Evolutionary conservation across 345 rosid species (phyloP).

Genomic region (Eutrema japonicum): DNA sequence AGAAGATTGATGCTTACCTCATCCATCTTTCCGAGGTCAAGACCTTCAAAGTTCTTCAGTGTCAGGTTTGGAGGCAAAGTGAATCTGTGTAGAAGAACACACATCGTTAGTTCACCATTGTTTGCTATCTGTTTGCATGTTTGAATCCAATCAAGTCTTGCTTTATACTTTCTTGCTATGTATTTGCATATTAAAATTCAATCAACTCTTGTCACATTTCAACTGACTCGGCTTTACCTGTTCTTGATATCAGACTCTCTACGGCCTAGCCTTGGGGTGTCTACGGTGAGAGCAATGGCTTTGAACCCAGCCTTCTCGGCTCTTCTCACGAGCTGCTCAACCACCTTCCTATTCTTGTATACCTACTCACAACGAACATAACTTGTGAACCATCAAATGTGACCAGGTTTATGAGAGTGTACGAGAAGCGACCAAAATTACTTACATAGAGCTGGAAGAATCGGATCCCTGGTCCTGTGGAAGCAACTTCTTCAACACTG

Average conservation of each 20-base stretch:
- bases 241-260: constrained; percentile 90
- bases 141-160: neutral
- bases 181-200: neutral
- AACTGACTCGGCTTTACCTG: constrained; percentile 45
- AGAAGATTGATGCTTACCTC: constrained; percentile 43
- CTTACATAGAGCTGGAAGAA: constrained; percentile 88
- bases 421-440: constrained; percentile 5
- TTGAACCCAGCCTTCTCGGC: constrained; percentile 88
- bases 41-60: constrained; percentile 83
- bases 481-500: constrained; percentile 88
- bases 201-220: neutral
- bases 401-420: neutral
- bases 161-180: neutral
- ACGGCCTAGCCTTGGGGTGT: constrained; percentile 85
- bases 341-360: constrained; percentile 71
- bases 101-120: neutral
- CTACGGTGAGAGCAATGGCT: constrained; percentile 92
- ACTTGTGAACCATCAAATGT: constrained; percentile 21
- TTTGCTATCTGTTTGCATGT: neutral
- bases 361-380: constrained; percentile 47
- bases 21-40: constrained; percentile 85
- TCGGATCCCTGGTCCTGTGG: constrained; percentile 82
- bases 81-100: constrained; percentile 51
- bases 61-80: constrained; percentile 73
- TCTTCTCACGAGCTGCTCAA: constrained; percentile 77